Evolutionary conservation across 2,329 filamentous ascomycete genomes (phyloP), one percentile per base, ranked within the genome.

Genomic region (Colletotrichum trifolii): DNA sequence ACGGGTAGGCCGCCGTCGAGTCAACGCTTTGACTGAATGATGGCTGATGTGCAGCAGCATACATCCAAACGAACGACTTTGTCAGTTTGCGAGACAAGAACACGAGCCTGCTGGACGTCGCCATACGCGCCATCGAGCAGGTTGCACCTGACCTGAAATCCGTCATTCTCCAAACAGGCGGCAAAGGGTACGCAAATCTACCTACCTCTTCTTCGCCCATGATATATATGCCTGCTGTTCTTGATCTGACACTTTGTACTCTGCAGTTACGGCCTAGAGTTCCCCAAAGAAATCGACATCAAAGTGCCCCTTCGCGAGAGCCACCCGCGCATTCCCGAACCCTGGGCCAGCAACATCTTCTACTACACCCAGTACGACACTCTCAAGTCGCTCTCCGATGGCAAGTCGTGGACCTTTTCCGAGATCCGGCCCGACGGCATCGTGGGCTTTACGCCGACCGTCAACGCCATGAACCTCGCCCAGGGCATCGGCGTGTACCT

Each of bases 401-500:
- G 66, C 8, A 69, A 71, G 15, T 2, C 9, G 3, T 70, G 67
- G 68, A 69, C 56, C 4, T 70, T 65, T 17, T 59, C 54, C 33
- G 68, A 70, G 63, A 56, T 71, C 25, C 64, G 69, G 3, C 69
- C 69, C 1, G 66, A 71, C 48, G 67, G 48, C 3, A 68, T 71
- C 40, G 65, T 69, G 11, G 69, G 68, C 6, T 68, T 69, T 13
- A 48, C 60, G 0, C 69, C 69, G 1, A 53, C 49, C 13, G 17
- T 57, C 7, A 69, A 67, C 40, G 55, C 63, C 1, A 70, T 70
- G 69, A 68, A 67, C 54, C 50, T 70, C 52, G 63, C 49, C 11
- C 54, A 67, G 57, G 65, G 62, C 1, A 63, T 71, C 8, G 68
- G 48, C 13, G n/a, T 70, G 13, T 69, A 60, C 43, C 58, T 69